Conservation (phyloP, 2,329 filamentous ascomycete genomes). For the Pseudogymnoascus sp. region DNA sequence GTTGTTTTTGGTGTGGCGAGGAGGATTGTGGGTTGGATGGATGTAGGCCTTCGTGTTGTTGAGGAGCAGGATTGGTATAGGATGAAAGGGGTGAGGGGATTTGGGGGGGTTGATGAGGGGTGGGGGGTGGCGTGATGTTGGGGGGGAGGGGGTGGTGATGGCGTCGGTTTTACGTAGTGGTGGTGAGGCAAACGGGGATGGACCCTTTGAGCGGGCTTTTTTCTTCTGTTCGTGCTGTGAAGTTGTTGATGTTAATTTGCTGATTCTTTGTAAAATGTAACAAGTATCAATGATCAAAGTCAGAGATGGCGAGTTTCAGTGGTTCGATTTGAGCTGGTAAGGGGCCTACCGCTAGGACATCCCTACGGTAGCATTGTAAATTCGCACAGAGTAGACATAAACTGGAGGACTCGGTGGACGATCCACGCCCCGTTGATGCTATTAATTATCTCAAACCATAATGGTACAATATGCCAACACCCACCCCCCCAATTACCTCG, state of each 20-base stretch:
- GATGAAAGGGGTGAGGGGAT: background rate
- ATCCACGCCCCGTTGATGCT: background rate
- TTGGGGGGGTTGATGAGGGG: background rate
- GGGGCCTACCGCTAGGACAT: background rate
- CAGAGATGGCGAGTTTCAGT: background rate
- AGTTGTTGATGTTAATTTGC: background rate
- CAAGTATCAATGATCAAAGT: background rate
- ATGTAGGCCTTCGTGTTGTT: background rate
- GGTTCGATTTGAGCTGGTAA: background rate
- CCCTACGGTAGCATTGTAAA: background rate
- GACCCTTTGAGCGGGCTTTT: background rate
- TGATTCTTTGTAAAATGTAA: background rate
- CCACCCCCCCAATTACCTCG: background rate
- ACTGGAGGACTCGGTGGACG: background rate
- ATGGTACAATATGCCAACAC: background rate
- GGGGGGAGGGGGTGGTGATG: background rate
- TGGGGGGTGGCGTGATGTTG: background rate
- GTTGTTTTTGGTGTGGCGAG: background rate
- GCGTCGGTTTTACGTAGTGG: slow-evolving; percentile 1
- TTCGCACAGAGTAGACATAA: background rate
- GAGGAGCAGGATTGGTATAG: background rate
- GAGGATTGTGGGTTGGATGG: background rate
- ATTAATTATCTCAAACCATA: slow-evolving; percentile 1
- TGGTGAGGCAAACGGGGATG: background rate
- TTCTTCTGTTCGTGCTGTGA: background rate